phyloP scores from a whole-genome alignment of 805 yeast species.

The Metschnikowia kofuensis region DNA sequence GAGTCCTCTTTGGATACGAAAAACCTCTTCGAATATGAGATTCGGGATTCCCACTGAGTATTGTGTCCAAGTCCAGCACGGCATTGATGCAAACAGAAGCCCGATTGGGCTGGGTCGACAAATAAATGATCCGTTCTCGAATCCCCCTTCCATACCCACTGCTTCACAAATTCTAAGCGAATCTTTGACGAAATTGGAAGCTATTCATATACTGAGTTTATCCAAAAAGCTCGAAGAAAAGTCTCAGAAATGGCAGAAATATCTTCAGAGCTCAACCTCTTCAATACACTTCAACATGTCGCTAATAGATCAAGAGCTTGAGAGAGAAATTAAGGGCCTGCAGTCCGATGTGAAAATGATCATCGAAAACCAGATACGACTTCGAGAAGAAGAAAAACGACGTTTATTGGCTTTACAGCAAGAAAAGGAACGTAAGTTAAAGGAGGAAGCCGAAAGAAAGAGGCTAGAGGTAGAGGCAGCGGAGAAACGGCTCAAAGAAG shows the following conservation, averaged over 20 bases:
- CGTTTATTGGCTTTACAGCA: slow-evolving; percentile 10
- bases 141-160: not conserved
- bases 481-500: slow-evolving; percentile 2
- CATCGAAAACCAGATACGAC: slow-evolving; percentile 6
- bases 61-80: not conserved
- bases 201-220: slow-evolving; percentile 3
- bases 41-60: slow-evolving; percentile 2
- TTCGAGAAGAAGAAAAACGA: slow-evolving; percentile 13
- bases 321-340: slow-evolving; percentile 1
- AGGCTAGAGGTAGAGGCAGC: slow-evolving; percentile 13
- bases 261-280: not conserved
- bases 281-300: slow-evolving; percentile 1
- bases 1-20: not conserved
- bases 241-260: slow-evolving; percentile 1
- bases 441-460: slow-evolving; percentile 15
- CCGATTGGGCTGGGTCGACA: not conserved
- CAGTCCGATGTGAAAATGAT: slow-evolving; percentile 6
- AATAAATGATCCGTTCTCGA: too few relatives aligned
- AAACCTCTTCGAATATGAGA: slow-evolving; percentile 2
- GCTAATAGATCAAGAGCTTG: slow-evolving; percentile 1
- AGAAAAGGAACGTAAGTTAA: slow-evolving; percentile 1
- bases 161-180: slow-evolving; percentile 7
- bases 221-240: not conserved
- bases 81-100: not conserved
- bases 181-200: slow-evolving; percentile 7